Percentiles rank a stretch among this genome's conserved stretches.
phyloP scores from a whole-genome alignment of 2,329 filamentous ascomycete genomes.

The Penicillium sp. region DNA sequence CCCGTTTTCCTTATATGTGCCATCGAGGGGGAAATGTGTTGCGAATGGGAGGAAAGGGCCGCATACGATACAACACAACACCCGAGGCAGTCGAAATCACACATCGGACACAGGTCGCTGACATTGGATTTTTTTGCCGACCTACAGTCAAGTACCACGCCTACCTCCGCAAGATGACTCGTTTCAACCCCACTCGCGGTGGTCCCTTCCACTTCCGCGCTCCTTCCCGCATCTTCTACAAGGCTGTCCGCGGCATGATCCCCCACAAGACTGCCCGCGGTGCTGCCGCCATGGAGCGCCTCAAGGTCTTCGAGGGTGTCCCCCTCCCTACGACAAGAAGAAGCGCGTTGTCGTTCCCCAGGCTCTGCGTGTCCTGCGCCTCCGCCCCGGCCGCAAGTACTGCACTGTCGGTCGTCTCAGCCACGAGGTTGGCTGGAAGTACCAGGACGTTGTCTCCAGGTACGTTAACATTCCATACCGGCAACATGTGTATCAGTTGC shows the following conservation, averaged over 20 bases:
- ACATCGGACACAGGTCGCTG: conserved; percentile 36
- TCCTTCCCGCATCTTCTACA: conserved; percentile 99
- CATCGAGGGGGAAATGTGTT: conserved; percentile 1
- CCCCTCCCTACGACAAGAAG: conserved; percentile 99
- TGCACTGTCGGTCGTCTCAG: conserved; percentile 97
- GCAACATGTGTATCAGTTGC: conserved; percentile 14
- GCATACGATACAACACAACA: conserved; percentile 1
- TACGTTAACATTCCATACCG: conserved; percentile 50
- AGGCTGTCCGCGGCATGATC: conserved; percentile 99
- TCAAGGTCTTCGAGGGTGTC: conserved; percentile 99
- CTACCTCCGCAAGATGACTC: conserved; percentile 99
- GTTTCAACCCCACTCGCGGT: conserved; percentile 98
- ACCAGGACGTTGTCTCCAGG: conserved; percentile 98
- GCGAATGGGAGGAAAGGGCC: not conserved
- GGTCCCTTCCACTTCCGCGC: conserved; percentile 99
- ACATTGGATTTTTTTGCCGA: conserved; percentile 33
- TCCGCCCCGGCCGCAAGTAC: conserved; percentile 99
- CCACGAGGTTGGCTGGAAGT: conserved; percentile 99
- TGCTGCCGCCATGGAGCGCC: conserved; percentile 91
- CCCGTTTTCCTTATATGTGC: conserved; percentile 4
- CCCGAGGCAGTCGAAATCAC: not conserved
- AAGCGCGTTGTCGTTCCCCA: conserved; percentile 99
- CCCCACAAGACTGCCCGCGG: conserved; percentile 99
- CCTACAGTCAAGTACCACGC: conserved; percentile 97
- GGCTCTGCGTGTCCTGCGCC: conserved; percentile 89